Percentiles rank a stretch among this genome's conserved stretches.
Conservation (phyloP, 352 stramenopile species). For the Phytophthora citricola region DNA sequence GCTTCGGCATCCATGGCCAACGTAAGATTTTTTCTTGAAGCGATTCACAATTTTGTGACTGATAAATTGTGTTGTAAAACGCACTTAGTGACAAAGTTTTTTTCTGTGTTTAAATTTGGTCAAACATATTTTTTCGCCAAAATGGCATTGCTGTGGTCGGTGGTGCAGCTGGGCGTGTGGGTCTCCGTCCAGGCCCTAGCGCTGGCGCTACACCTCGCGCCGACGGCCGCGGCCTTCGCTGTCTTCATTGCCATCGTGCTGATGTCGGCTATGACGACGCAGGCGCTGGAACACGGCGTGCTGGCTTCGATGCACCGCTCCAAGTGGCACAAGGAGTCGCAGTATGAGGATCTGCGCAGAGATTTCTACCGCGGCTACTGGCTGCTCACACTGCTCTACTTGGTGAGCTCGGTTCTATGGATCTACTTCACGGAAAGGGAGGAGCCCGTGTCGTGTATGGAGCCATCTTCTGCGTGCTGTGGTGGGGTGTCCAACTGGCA, state of each 20-base stretch:
- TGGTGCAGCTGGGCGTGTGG: slow-evolving; percentile 15
- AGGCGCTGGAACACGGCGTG: slow-evolving; percentile 72
- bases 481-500: slow-evolving; percentile 64
- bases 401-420: slow-evolving; percentile 53
- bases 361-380: slow-evolving; percentile 78
- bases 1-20: too few species aligned
- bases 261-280: slow-evolving; percentile 62
- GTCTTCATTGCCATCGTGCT: slow-evolving; percentile 41
- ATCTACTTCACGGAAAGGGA: slow-evolving; percentile 69
- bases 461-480: slow-evolving; percentile 53
- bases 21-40: too few species aligned
- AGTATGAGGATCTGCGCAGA: slow-evolving; percentile 41
- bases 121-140: too few species aligned
- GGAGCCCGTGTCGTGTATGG: slow-evolving; percentile 56
- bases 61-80: too few species aligned
- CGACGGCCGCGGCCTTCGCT: slow-evolving; percentile 21
- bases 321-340: slow-evolving; percentile 50
- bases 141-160: slow-evolving; percentile 31
- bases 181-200: slow-evolving; percentile 15
- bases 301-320: slow-evolving; percentile 58
- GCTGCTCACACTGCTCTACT: slow-evolving; percentile 51
- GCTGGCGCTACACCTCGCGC: slow-evolving; percentile 32
- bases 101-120: too few species aligned
- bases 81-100: too few species aligned
- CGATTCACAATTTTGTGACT: too few species aligned